These are phyloP conservation scores for Microcos paniculata DNA, from an alignment of 345 rosid genomes.

Conservation along the genomic window DNA sequence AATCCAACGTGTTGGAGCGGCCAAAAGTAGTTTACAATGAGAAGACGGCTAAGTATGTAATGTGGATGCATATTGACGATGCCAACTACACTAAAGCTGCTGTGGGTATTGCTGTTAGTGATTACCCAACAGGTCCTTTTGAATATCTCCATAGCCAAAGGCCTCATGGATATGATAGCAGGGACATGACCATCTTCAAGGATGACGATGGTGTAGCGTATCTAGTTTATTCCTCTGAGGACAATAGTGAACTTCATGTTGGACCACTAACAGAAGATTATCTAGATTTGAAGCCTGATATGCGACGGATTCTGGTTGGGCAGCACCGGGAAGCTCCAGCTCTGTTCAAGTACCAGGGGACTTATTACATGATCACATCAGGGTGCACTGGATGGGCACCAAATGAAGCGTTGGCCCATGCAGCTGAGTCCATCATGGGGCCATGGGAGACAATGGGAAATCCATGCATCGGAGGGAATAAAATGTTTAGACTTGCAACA, in stretches of 20 bases:
- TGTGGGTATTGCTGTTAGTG: conserved; percentile 74
- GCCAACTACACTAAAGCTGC: conserved; percentile 92
- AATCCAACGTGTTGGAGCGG: conserved; percentile 86
- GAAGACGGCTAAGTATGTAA: conserved; percentile 69
- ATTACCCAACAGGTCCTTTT: conserved; percentile 82
- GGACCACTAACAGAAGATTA: conserved; percentile 77
- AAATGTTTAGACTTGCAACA: conserved; percentile 60
- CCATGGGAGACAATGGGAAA: conserved; percentile 96
- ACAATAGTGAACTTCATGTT: conserved; percentile 87
- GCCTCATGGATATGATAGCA: conserved; percentile 85
- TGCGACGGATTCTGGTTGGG: conserved; percentile 63
- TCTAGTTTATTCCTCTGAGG: conserved; percentile 76
- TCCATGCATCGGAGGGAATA: conserved; percentile 87
- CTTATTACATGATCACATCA: conserved; percentile 89
- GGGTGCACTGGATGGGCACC: conserved; percentile 99
- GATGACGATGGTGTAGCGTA: conserved; percentile 80
- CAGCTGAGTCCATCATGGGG: conserved; percentile 84
- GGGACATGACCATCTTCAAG: conserved; percentile 95
- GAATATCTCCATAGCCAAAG: conserved; percentile 65
- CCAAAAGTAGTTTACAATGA: conserved; percentile 89
- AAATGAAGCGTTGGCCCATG: conserved; percentile 83
- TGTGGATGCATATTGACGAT: conserved; percentile 99
- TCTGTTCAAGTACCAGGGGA: conserved; percentile 67
- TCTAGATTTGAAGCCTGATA: conserved; percentile 50
- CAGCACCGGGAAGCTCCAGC: conserved; percentile 94